A percentile compares a stretch with the other conserved stretches of the same genome.
These are phyloP conservation scores for Fusarium subglutinans DNA, from an alignment of 2,329 filamentous ascomycete genomes.

Conservation along the genomic window DNA sequence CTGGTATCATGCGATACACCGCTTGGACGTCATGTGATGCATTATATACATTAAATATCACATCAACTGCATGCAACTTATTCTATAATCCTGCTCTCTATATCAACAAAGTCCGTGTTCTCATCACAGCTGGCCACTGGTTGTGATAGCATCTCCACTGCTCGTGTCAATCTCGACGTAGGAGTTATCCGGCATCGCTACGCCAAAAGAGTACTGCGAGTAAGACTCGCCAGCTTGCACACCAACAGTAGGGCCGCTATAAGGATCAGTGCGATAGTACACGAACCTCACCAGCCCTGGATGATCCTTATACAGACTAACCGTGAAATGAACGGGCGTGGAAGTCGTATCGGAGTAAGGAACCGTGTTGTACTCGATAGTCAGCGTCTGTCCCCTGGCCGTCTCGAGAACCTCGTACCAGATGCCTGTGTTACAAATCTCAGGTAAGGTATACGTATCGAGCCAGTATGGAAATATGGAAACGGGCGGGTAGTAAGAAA, in stretches of 20 bases:
- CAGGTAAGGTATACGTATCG: neutral
- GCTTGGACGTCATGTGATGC: too few species aligned
- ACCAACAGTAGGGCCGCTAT: neutral
- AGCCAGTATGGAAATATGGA: neutral
- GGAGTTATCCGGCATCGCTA: fast-evolving
- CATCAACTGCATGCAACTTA: neutral
- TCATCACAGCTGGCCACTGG: neutral
- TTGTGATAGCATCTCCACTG: neutral
- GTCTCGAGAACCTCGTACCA: neutral
- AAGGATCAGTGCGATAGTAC: neutral
- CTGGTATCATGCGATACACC: too few species aligned
- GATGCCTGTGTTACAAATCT: neutral
- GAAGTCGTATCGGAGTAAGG: too few species aligned
- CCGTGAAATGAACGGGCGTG: neutral
- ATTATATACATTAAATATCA: too few species aligned
- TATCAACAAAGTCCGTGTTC: fast-evolving
- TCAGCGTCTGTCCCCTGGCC: neutral
- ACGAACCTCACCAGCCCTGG: neutral
- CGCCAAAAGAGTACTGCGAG: neutral
- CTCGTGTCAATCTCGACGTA: neutral
- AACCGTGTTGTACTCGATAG: neutral
- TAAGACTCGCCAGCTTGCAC: neutral
- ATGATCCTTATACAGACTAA: neutral
- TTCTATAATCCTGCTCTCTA: neutral
- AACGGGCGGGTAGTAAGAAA: fast-evolving